Evolutionary conservation across 441 rosid genomes (phyloP).

Genomic region (Isatis lusitanica): DNA sequence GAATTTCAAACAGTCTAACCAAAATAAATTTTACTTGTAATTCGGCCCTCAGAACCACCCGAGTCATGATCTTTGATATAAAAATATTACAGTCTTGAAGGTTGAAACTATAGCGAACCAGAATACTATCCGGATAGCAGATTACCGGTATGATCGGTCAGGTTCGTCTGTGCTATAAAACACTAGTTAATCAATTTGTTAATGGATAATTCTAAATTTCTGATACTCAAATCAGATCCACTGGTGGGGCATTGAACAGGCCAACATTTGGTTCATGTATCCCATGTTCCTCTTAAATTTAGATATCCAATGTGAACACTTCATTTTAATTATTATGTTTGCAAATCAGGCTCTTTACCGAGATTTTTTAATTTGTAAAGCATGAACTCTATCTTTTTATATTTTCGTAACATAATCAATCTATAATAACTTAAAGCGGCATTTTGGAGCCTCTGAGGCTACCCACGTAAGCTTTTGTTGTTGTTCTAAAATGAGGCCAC

Average conservation of each 20-base stretch:
- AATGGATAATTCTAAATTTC: background rate
- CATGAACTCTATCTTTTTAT: constrained; percentile 20
- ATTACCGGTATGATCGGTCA: background rate
- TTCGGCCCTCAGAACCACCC: too few relatives aligned
- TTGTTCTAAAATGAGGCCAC: too few relatives aligned
- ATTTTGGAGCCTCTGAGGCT: too few relatives aligned
- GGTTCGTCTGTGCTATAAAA: background rate
- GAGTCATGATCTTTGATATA: too few relatives aligned
- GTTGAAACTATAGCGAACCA: too few relatives aligned
- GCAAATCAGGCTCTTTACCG: constrained; percentile 18
- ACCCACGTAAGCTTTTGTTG: too few relatives aligned
- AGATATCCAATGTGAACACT: background rate
- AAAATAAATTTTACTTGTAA: too few relatives aligned
- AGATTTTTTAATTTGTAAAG: constrained; percentile 16
- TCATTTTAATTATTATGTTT: background rate
- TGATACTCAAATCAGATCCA: background rate
- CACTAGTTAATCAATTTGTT: background rate
- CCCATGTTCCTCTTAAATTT: constrained; percentile 3
- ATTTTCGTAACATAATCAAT: constrained; percentile 10
- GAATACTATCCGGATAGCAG: background rate
- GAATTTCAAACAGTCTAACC: too few relatives aligned
- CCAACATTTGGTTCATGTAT: constrained; percentile 15
- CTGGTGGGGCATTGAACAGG: background rate
- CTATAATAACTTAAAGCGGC: too few relatives aligned
- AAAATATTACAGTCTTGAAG: too few relatives aligned